Base-by-base conservation (phyloP, 1,284 basidiomycete species). In the Volvariella volvacea region DNA sequence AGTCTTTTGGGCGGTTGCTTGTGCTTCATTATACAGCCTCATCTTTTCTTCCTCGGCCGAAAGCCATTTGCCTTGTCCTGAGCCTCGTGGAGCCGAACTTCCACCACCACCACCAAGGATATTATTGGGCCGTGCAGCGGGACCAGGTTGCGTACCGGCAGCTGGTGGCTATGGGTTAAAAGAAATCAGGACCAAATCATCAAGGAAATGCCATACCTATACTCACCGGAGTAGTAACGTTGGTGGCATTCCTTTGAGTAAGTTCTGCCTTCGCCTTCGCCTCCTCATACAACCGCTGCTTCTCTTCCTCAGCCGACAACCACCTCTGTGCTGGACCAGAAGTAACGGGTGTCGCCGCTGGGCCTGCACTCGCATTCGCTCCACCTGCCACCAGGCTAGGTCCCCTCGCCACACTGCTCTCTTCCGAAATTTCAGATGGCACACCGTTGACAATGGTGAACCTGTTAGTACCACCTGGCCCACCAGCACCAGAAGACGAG, bases 1-100 rank as follows among this genome's bases (percentile, higher is more conserved):
- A 7, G 67, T 68, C 37, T 63, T 68, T 45, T 64, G 67, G 2
- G 76, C 82, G 16, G 73, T 75, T 1, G 69, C 73, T 54, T 80
- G 78, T 0, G 89, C 89, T 40, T 76, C 60, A 44, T 83, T 70
- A 61, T 76, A 92, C 15, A 90, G 59, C 22, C 73, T 67, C 2
- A 74, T 59, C 56, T 89, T 88, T 57, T 90, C 87, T 50, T 80
- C 74, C 58, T 87, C 85, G 0, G 86, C 83, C 0, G 78, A 74
- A 3, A 66, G 67, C 83, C 83, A 88, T n/a, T n/a, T n/a, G n/a
- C n/a, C n/a, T n/a, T 28, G 25, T 12, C 6, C 12, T 50, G 50
- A n/a, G 39, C 47, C 36, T 49, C 54, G 44, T 21, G 28, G 46
- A 41, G 14, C 12, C 25, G 49, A 39, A 15, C 16, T 30, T 15